Base-by-base conservation (phyloP, 31 red algal genomes). In the Porphyra umbilicalis region DNA sequence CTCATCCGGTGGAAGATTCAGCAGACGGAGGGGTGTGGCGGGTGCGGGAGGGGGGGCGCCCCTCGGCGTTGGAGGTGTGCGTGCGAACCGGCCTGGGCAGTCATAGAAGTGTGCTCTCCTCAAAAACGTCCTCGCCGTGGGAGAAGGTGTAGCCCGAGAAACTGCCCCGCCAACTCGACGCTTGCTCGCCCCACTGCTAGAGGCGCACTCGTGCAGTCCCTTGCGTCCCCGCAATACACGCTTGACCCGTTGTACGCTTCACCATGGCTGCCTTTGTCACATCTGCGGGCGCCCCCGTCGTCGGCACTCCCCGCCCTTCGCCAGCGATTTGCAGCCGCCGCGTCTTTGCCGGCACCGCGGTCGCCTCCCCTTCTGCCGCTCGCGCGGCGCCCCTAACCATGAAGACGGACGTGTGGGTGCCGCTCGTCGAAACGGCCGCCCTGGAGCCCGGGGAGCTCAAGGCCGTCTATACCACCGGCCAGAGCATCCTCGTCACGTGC, bases 321-420 rank as follows among this genome's bases (percentile, higher is more conserved):
- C 25, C 57, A 16, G 57, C 57, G 57, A 29, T 71, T n/a, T 71
- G 20, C 57, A 71, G 57, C 25, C 7, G 57, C 20, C 57, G 57
- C 25, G 57, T 29, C 2, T n/a, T 71, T 71, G 14, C 2, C 6
- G 13, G 57, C 3, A 29, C 57, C 57, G 25, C 57, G 25, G 2
- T 71, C 25, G 84, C 35, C 79, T 68, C 84, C 71, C 84, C 35
- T 38, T 34, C 10, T 34, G 30, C 20, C 14, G 34, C 31, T 11
- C 31, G 30, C 34, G 29, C 32, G 68, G 44, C 32, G 75, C 84
- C 33, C 80, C 81, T 83, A 33, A 34, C 35, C 34, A 96, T 96
- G 93, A 81, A 76, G 84, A 86, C 91, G 82, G 95, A 98, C 30
- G 95, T 92, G 33, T 98, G 95, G 95, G 95, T 98, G 35, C 92